Evolutionary conservation across 768 basidiomycete genomes (phyloP), one percentile per base, ranked within the genome.

Genomic region (Steccherinum ochraceum): DNA sequence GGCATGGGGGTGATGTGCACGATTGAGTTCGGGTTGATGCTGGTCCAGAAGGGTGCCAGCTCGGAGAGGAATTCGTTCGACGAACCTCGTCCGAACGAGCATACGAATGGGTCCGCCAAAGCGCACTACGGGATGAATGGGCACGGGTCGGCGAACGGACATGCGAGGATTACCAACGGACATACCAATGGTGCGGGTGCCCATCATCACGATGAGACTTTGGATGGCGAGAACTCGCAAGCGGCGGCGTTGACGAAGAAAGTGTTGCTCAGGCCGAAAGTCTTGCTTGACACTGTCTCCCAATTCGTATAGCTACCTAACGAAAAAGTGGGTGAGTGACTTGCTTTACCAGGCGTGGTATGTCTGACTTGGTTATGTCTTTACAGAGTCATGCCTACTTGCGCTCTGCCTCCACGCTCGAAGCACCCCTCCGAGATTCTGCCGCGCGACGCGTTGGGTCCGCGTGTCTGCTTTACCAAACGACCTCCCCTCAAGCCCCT

Each of bases 1-100:
- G 56, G 56, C 40, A 35, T 7, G 7, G 52, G 52, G 24, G 62
- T 65, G 13, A 51, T 65, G 45, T 65, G 64, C 48, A 63, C 61
- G 13, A 57, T 65, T 42, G 64, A 65, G 50, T 56, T 65, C 50
- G 64, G 64, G 41, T 57, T 65, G 2, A 58, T 52, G 35, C 63
- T 57, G 41, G 51, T 50, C 16, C 50, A 53, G 51, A 59, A 46
- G 50, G 56, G 11, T 24, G 59, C n/a, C n/a, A 41, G 23, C 52
- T 50, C 23, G 46, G 43, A n/a, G 53, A 52, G 26, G 35, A 30
- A 10, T 16, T 10, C 3, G 7, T 12, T 11, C n/a, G n/a, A n/a
- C n/a, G n/a, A n/a, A n/a, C n/a, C n/a, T n/a, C n/a, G n/a, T n/a
- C n/a, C n/a, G n/a, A 7, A 52, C 30, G 52, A 45, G 2, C 25